Base-by-base conservation (phyloP, 495 filamentous ascomycete genomes). In the Massariosphaeria phaeospora region DNA sequence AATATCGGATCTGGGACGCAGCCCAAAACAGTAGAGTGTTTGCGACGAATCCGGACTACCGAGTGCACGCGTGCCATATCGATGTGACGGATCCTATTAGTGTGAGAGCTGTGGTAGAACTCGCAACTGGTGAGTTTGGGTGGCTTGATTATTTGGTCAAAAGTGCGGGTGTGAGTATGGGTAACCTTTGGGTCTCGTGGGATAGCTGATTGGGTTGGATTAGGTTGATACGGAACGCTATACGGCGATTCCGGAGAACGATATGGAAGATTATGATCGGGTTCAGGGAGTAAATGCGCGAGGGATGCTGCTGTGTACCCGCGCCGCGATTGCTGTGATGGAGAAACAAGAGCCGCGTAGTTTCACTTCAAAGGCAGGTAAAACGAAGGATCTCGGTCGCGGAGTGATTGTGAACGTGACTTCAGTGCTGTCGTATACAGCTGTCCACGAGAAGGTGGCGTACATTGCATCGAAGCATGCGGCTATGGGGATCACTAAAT, bases 81-180 rank as follows among this genome's bases (percentile, higher is more conserved):
- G 50, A 53, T 18, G 18, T 53, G 1, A 36, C 39, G 10, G 18
- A 44, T 21, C 26, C 11, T 5, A 0, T 21, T 1, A 17, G 2
- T 20, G 25, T 48, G 2, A 15, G 44, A 23, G 5, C 3, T 11
- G 24, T 59, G 40, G 34, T 48, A 18, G 41, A 48, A 0, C 2
- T 34, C 6, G 40, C 52, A 13, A 1, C 55, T 10, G 35, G 45
- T 10, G 51, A 49, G 27, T 50, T 49, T 38, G 57, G 57, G 21
- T 42, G 43, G n/a, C 45, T 61, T 25, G 57, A 61, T 21, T 61
- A 55, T 42, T 11, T 46, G 9, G 57, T 55, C 5, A 42, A 61
- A 17, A 12, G n/a, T 35, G 57, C 57, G 15, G 57, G 57, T 20
- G 57, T 59, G 29, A 30, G 56, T 59, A 11, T 26, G 11, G 9